Evolutionary conservation across 371 early-diverging fungal species (phyloP), one percentile per base, ranked within the genome.

Genomic region (Fennellomyces sp.): DNA sequence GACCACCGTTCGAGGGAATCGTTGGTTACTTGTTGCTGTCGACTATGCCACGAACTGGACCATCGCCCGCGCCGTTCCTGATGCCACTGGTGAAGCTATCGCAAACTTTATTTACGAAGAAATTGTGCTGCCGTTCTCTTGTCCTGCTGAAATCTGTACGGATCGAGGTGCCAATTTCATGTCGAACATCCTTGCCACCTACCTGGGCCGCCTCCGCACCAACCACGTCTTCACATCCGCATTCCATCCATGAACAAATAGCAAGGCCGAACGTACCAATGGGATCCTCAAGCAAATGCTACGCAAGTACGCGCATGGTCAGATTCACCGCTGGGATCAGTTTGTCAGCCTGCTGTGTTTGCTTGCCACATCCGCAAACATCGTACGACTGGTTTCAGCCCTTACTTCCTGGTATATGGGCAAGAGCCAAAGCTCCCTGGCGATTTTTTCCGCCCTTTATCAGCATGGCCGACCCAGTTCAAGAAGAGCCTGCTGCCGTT

Each of bases 31-130:
- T 1, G 55, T 65, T 12, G 78, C 75, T 1, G 70, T 79, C 2
- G 82, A 80, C 53, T 59, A 71, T 52, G 50, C 67, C 1, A 77
- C 76, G 0, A 73, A 64, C 41, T 79, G 78, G 75, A 60, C 63
- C 0, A 52, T 67, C 21, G 72, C 72, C 1, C 41, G 56, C 5
- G 74, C 78, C 2, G 52, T 78, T 2, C 72, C 71, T 38, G 64
- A 50, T 2, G 73, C 76, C 3, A 53, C 64, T 0, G 67, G 61
- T 23, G 60, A 69, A 25, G 66, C 69, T 0, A 59, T 78, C 27
- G 73, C 73, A 5, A 30, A 65, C 1, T 76, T 76, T 25, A 27
- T n/a, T n/a, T n/a, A n/a, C n/a, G n/a, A n/a, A n/a, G n/a, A n/a
- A n/a, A n/a, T n/a, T n/a, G n/a, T n/a, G n/a, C n/a, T n/a, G n/a